Conservation (phyloP, 208 protist species). For the Tritrichomonas musculus region DNA sequence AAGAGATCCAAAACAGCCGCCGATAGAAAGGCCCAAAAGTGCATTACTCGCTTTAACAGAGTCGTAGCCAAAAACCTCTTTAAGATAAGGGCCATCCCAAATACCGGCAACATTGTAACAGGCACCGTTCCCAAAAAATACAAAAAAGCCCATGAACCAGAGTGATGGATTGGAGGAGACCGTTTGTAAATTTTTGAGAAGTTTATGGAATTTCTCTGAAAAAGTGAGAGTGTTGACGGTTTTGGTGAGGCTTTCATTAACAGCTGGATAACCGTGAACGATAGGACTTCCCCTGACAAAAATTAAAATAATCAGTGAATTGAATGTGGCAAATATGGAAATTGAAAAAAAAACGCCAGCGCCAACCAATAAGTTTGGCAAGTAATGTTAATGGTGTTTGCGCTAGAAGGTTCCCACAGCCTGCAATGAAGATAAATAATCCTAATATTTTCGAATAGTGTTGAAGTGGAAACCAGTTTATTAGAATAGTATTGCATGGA, state of each 20-base stretch:
- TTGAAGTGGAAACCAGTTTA: background rate
- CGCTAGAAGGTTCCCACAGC: background rate
- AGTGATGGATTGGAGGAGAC: no score
- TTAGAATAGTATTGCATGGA: background rate
- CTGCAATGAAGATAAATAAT: background rate
- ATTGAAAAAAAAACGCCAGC: background rate
- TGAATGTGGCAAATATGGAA: no score
- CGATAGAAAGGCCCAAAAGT: background rate
- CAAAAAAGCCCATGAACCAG: no score
- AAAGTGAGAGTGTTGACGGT: no score
- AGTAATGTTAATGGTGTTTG: background rate
- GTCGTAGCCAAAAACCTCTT: background rate
- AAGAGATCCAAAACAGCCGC: background rate
- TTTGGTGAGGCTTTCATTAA: background rate
- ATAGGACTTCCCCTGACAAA: background rate
- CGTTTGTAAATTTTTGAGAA: no score
- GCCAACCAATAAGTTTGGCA: background rate
- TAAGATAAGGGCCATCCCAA: background rate
- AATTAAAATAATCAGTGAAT: background rate
- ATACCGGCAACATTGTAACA: background rate
- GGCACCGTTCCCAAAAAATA: no score
- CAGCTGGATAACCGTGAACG: background rate
- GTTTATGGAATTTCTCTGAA: no score
- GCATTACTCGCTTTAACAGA: background rate
- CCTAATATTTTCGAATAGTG: background rate